Percentiles rank a stretch among this genome's conserved stretches.
phyloP scores from a whole-genome alignment of 2,329 filamentous ascomycete genomes.

The Hirsutella rhossiliensis region DNA sequence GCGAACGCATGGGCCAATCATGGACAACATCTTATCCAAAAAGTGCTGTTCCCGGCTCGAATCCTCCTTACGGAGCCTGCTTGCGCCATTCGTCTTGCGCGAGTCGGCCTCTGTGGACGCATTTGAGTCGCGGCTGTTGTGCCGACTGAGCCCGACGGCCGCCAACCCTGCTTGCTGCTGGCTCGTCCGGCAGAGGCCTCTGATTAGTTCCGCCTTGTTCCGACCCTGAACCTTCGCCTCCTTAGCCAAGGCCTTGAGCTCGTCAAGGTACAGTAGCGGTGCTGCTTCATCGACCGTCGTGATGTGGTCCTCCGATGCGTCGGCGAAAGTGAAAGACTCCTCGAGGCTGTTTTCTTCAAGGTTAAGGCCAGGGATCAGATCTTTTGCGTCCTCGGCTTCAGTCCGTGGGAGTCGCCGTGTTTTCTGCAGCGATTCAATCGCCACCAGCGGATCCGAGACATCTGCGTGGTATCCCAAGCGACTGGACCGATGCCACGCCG shows the following conservation, averaged over 20 bases:
- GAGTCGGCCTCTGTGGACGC: slow-evolving; percentile 32
- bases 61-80: slow-evolving; percentile 15
- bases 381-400: slow-evolving; percentile 5
- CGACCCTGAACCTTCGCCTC: slow-evolving; percentile 79
- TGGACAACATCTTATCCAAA: slow-evolving; percentile 60
- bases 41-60: slow-evolving; percentile 65
- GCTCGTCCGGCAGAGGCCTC: slow-evolving; percentile 61
- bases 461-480: slow-evolving; percentile 72
- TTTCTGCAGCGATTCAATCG: slow-evolving; percentile 53
- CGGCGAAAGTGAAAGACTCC: slow-evolving; percentile 62
- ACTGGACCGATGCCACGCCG: slow-evolving; percentile 76
- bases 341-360: slow-evolving; percentile 34
- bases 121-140: slow-evolving; percentile 45
- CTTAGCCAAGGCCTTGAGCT: slow-evolving; percentile 73
- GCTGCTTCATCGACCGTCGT: slow-evolving; percentile 73
- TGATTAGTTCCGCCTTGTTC: slow-evolving; percentile 71
- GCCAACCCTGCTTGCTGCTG: slow-evolving; percentile 64
- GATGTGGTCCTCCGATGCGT: slow-evolving; percentile 62
- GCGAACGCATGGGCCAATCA: slow-evolving; percentile 73
- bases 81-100: slow-evolving; percentile 6
- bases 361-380: slow-evolving; percentile 16
- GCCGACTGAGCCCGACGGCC: slow-evolving; percentile 53
- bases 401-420: slow-evolving; percentile 38
- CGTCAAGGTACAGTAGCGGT: slow-evolving; percentile 70
- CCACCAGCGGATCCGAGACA: slow-evolving; percentile 58